Conservation (phyloP, 2,329 filamentous ascomycete species). For the Scolecobasidium constrictum region DNA sequence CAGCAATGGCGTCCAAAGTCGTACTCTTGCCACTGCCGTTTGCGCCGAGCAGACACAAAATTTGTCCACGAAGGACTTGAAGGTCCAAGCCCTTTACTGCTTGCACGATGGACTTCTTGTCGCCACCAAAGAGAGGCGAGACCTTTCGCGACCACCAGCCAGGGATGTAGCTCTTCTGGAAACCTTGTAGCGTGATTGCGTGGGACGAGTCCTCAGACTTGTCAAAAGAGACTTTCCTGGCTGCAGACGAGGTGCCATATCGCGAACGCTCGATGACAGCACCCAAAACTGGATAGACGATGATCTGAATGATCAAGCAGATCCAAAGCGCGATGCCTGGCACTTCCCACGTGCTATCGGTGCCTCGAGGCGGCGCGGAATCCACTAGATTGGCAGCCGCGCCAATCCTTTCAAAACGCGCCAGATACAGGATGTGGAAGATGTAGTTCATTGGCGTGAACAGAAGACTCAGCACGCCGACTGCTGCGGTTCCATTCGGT, state of each 20-base stretch:
- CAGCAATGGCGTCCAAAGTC: constrained; percentile 78
- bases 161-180: constrained; percentile 70
- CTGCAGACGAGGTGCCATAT: constrained; percentile 60
- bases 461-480: constrained; percentile 59
- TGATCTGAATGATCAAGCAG: constrained; percentile 65
- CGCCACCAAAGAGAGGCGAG: constrained; percentile 35
- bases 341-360: constrained; percentile 48
- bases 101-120: constrained; percentile 53
- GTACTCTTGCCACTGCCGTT: constrained; percentile 90
- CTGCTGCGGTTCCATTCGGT: constrained; percentile 46
- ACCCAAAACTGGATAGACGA: constrained; percentile 67
- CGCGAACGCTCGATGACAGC: constrained; percentile 62
- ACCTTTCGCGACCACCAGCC: constrained; percentile 45
- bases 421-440: constrained; percentile 9
- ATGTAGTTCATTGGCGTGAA: constrained; percentile 63
- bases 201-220: constrained; percentile 16
- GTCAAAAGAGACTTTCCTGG: constrained; percentile 30
- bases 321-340: constrained; percentile 69
- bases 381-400: constrained; percentile 5
- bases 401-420: constrained; percentile 2
- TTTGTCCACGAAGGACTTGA: constrained; percentile 64
- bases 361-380: constrained; percentile 33
- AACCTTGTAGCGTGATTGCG: constrained; percentile 59
- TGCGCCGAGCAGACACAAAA: constrained; percentile 75
- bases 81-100: constrained; percentile 69